Evolutionary conservation across 176 grass and related monocot genomes (phyloP).

Genomic region (Dactylis glomerata): DNA sequence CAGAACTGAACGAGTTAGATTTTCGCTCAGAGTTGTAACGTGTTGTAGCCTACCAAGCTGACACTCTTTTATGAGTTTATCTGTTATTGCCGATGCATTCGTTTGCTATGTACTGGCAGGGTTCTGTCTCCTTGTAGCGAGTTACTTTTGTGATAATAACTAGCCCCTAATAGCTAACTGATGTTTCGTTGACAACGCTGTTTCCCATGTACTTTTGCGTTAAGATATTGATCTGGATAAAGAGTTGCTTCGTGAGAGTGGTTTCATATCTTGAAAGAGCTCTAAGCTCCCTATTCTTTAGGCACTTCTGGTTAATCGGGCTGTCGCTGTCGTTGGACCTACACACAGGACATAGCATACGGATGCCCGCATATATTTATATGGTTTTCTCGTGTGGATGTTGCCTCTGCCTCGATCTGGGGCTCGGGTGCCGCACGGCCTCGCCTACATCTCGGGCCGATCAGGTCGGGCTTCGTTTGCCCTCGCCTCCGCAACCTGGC

Average conservation of each 20-base stretch:
- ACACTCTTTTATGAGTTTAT: background rate
- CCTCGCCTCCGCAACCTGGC: too few relatives aligned
- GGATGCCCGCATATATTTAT: too few relatives aligned
- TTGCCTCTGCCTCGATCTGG: too few relatives aligned
- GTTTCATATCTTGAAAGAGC: too few relatives aligned
- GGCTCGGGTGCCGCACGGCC: too few relatives aligned
- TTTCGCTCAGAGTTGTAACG: slow-evolving; percentile 3
- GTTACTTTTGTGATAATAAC: background rate
- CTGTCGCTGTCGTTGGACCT: too few relatives aligned
- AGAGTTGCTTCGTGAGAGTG: background rate
- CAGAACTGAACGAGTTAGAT: background rate
- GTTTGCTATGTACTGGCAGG: background rate
- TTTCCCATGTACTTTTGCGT: background rate
- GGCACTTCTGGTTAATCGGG: too few relatives aligned
- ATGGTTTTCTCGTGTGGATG: too few relatives aligned
- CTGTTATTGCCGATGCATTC: background rate
- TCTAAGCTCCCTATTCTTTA: too few relatives aligned
- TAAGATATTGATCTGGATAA: background rate
- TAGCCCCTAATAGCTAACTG: background rate
- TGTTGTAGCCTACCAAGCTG: background rate
- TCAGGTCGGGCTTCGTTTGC: too few relatives aligned
- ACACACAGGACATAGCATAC: too few relatives aligned
- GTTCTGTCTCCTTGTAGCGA: background rate
- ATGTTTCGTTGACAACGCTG: background rate
- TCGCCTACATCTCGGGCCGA: too few relatives aligned